A percentile compares a stretch with the other conserved stretches of the same genome.
Evolutionary conservation across 345 rosid genomes (phyloP).

Genomic region (Lepidium didymum): DNA sequence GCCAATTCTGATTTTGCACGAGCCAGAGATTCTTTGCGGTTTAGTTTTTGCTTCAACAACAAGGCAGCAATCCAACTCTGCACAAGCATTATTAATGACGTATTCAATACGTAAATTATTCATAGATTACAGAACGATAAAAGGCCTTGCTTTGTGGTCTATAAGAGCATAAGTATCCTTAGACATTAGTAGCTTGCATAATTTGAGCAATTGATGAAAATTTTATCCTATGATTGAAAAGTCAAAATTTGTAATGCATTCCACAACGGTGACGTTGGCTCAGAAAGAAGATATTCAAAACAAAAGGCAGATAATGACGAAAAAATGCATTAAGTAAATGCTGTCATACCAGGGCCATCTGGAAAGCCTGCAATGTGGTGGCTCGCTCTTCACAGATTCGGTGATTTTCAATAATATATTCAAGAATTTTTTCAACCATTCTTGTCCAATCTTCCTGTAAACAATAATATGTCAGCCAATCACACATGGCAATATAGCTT

Average conservation of each 20-base stretch:
- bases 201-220: background rate
- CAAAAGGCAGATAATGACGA: background rate
- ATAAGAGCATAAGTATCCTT: background rate
- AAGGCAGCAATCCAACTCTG: conserved; percentile 90
- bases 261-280: background rate
- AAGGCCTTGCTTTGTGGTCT: conserved; percentile 8
- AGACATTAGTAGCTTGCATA: conserved; percentile 3
- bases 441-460: conserved; percentile 62
- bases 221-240: background rate
- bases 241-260: conserved; percentile 3
- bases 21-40: conserved; percentile 55
- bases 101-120: conserved; percentile 6
- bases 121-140: background rate
- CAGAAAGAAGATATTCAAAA: background rate
- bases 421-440: conserved; percentile 53
- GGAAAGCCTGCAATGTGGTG: conserved; percentile 70
- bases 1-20: conserved; percentile 57
- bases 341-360: conserved; percentile 67
- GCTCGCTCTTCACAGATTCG: conserved; percentile 49
- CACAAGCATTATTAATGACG: conserved; percentile 4
- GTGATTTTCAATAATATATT: conserved; percentile 67
- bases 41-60: conserved; percentile 53
- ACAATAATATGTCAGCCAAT: conserved; percentile 7
- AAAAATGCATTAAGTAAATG: conserved; percentile 17
- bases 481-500: background rate